Base-by-base conservation (phyloP, 805 yeast genomes). In the Dipodascopsis uninucleata region DNA sequence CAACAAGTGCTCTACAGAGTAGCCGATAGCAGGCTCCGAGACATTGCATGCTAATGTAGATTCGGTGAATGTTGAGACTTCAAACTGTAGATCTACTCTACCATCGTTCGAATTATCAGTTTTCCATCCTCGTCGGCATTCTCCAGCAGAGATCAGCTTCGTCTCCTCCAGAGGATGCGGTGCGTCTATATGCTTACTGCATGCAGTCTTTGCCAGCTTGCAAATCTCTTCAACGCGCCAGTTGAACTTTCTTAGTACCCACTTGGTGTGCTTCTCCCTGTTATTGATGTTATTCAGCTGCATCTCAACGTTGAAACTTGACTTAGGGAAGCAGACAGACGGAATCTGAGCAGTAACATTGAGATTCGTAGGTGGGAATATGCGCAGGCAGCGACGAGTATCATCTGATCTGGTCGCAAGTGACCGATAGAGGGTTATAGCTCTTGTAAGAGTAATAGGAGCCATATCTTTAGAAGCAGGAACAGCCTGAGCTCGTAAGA, bases 361-460 rank as follows among this genome's bases (percentile, higher is more conserved):
- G 28, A 93, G 81, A 33, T 83, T 85, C 0, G 97, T 90, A 5
- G 99, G 97, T 1, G 98, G 98, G 65, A 93, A 93, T 1, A 93
- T 85, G 49, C 99, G 75, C 29, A 87, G 67, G 1, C 96, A 85
- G 59, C 85, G 86, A 56, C 88, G 74, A 61, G 89, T 96, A 2
- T 85, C 85, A 5, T 93, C 90, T 36, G 86, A 70, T n/a, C n/a
- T n/a, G n/a, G n/a, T n/a, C 20, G 85, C 63, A 24, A 90, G 77
- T 45, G 94, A 82, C 57, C 98, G 74, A 35, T 83, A 73, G 1
- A 93, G 71, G 54, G 81, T 74, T 6, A 93, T 62, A 0, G 96
- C 94, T 47, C 85, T 67, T 2, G 68, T 65, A 29, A 79, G 58
- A 39, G 67, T 66, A 20, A 76, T 65, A n/a, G 63, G 54, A 16